Conservation (phyloP, 148 eudicot species). For the Persicaria maculosa region DNA sequence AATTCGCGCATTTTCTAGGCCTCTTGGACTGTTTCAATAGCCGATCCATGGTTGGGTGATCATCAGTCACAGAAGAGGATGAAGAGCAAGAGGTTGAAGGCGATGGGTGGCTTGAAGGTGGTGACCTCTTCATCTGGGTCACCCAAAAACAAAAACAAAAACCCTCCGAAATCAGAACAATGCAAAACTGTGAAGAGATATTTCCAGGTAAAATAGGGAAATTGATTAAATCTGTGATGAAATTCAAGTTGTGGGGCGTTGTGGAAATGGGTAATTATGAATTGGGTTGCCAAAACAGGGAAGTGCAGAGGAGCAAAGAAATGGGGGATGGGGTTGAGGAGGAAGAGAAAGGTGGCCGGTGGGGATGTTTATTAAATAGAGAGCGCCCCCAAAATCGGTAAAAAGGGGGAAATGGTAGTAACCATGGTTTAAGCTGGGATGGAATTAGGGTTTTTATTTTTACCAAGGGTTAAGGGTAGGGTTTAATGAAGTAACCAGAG, state of each 20-base stretch:
- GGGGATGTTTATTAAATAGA: not conserved
- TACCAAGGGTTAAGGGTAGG: not conserved
- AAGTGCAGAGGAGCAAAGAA: not conserved
- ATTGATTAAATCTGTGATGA: not conserved
- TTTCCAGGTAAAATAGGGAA: not conserved
- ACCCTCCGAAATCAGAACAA: not conserved
- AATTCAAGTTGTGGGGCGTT: not conserved
- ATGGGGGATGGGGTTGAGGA: not conserved
- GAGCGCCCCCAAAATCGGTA: not conserved
- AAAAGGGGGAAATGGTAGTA: not conserved
- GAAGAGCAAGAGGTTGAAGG: conserved; percentile 13
- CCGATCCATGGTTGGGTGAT: not conserved
- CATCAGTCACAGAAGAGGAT: conserved; percentile 3
- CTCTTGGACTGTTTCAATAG: conserved; percentile 1
- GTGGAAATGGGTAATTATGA: conserved; percentile 1
- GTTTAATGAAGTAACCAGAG: not conserved
- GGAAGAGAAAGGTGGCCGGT: not conserved
- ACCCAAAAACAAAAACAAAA: not conserved
- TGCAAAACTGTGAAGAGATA: not conserved
- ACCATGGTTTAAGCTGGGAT: not conserved
- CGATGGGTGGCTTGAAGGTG: conserved; percentile 6
- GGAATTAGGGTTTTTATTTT: conserved; percentile 8
- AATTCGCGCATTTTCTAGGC: conserved; percentile 1
- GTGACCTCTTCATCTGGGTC: conserved; percentile 5
- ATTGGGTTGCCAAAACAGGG: conserved; percentile 7